A percentile compares a stretch with the other conserved stretches of the same genome.
Evolutionary conservation across 805 yeast genomes (phyloP).

Genomic region (Brettanomyces naardenensis): DNA sequence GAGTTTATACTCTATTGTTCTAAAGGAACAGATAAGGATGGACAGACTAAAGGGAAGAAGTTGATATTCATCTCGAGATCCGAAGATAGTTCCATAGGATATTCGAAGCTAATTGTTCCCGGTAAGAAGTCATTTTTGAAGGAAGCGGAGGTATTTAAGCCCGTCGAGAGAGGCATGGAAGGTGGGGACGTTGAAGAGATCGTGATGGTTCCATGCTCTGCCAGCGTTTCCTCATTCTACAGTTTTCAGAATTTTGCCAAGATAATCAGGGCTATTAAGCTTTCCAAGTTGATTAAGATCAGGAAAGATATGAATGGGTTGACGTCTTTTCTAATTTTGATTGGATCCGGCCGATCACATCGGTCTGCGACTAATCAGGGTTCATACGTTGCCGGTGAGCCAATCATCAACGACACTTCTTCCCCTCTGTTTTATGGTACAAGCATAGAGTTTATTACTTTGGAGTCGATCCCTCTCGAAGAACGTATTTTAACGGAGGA

Average conservation of each 20-base stretch:
- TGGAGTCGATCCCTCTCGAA: slow-evolving; percentile 20
- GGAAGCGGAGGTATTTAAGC: slow-evolving; percentile 37
- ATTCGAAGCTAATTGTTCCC: slow-evolving; percentile 60
- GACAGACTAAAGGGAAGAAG: slow-evolving; percentile 26
- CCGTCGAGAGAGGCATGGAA: slow-evolving; percentile 2
- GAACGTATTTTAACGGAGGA: slow-evolving; percentile 9
- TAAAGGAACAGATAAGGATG: slow-evolving; percentile 7
- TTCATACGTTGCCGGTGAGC: neutral
- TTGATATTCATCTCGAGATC: slow-evolving; percentile 50
- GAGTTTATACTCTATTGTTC: slow-evolving; percentile 41
- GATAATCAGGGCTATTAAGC: slow-evolving; percentile 38
- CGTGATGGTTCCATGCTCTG: slow-evolving; percentile 8
- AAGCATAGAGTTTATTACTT: slow-evolving; percentile 24
- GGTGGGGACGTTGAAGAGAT: slow-evolving; percentile 5
- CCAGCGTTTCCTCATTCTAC: slow-evolving; percentile 37
- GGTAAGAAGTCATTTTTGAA: slow-evolving; percentile 55
- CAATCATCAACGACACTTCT: slow-evolving; percentile 3
- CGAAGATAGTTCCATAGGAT: slow-evolving; percentile 59
- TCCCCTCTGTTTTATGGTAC: slow-evolving; percentile 19
- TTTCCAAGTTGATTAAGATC: slow-evolving; percentile 46
- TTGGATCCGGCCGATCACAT: slow-evolving; percentile 9
- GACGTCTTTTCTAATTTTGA: slow-evolving; percentile 22
- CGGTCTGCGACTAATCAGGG: neutral
- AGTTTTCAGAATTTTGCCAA: slow-evolving; percentile 41
- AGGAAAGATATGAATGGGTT: slow-evolving; percentile 46